Evolutionary conservation across 768 basidiomycete genomes (phyloP).

Genomic region (Termitomyces heimii): DNA sequence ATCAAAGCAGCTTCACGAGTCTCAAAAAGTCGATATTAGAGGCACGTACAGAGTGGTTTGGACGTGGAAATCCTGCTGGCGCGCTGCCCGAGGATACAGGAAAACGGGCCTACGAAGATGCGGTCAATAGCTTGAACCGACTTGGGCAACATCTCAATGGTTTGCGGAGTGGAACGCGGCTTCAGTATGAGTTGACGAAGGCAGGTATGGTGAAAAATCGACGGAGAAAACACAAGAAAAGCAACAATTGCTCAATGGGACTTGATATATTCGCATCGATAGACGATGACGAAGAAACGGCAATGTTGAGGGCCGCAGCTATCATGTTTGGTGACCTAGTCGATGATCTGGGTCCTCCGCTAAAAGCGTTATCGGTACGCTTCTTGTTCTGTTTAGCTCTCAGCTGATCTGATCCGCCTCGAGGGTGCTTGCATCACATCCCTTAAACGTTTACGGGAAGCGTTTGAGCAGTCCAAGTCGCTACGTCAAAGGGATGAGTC

Average conservation of each 20-base stretch:
- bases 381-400: neutral
- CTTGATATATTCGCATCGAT: conserved; percentile 6
- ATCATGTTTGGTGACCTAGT: conserved; percentile 74
- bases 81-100: conserved; percentile 23
- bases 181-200: conserved; percentile 79
- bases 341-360: conserved; percentile 73
- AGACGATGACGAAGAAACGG: conserved; percentile 28
- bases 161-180: conserved; percentile 71
- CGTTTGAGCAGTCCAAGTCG: conserved; percentile 47
- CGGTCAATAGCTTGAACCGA: conserved; percentile 79
- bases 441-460: conserved; percentile 58
- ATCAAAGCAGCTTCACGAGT: conserved; percentile 85
- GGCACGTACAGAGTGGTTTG: conserved; percentile 80
- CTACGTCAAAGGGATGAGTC: conserved; percentile 22
- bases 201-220: conserved; percentile 33
- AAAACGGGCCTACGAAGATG: conserved; percentile 73
- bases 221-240: conserved; percentile 16
- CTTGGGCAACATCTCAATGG: conserved; percentile 94
- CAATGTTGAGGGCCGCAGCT: conserved; percentile 56
- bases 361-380: conserved; percentile 68
- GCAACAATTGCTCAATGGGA: conserved; percentile 5
- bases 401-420: neutral
- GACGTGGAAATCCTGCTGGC: conserved; percentile 22
- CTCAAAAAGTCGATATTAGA: conserved; percentile 84
- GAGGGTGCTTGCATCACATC: conserved; percentile 58